Conservation (phyloP, 768 basidiomycete species). For the Tricholoma flavovirens region DNA sequence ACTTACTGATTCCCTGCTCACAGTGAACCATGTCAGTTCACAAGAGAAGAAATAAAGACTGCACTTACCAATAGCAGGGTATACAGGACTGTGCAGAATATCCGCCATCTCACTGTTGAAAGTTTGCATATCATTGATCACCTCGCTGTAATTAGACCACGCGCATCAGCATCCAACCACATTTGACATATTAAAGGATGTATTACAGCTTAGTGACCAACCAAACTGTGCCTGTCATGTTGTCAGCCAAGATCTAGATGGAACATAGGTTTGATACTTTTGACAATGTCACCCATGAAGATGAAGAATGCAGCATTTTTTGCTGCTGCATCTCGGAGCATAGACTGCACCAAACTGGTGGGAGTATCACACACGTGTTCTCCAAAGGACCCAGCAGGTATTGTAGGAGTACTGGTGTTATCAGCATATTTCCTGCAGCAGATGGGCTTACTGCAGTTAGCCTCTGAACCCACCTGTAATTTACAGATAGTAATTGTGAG, state of each 20-base stretch:
- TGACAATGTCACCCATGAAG: slow-evolving; percentile 62
- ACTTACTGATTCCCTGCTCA: slow-evolving; percentile 46
- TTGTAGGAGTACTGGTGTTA: slow-evolving; percentile 27
- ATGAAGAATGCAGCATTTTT: slow-evolving; percentile 53
- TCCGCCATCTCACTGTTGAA: slow-evolving; percentile 43
- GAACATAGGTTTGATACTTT: slow-evolving; percentile 29
- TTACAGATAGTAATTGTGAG: too few species aligned
- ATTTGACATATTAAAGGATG: neutral
- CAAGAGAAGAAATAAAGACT: slow-evolving; percentile 5
- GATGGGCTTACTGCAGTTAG: slow-evolving; percentile 53
- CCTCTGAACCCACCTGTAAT: slow-evolving; percentile 46
- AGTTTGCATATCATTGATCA: slow-evolving; percentile 36
- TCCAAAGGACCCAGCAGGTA: slow-evolving; percentile 46
- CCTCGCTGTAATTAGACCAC: slow-evolving; percentile 31
- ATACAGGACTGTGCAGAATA: slow-evolving; percentile 37
- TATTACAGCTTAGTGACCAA: slow-evolving; percentile 37
- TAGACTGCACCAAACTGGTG: slow-evolving; percentile 39
- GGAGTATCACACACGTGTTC: slow-evolving; percentile 51
- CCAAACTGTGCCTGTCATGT: slow-evolving; percentile 42
- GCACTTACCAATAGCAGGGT: slow-evolving; percentile 42
- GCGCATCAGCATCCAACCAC: neutral
- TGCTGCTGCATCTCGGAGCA: slow-evolving; percentile 38
- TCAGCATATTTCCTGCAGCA: slow-evolving; percentile 52
- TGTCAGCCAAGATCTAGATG: neutral
- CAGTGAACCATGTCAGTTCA: neutral